phyloP scores from a whole-genome alignment of 2,329 filamentous ascomycete species.

The Penicillium brevicompactum region DNA sequence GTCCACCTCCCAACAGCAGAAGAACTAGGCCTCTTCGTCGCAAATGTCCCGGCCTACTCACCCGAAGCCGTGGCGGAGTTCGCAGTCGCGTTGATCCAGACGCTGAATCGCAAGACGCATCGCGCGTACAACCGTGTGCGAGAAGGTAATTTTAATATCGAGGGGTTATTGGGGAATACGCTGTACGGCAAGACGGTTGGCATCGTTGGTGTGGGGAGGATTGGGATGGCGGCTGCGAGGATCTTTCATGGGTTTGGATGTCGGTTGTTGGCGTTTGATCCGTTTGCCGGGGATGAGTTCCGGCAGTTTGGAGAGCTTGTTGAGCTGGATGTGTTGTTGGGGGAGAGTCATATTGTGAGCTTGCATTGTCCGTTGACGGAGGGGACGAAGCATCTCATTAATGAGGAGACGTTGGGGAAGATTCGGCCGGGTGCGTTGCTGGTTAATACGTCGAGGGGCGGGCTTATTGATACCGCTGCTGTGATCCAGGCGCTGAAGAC shows the following conservation, averaged over 20 bases:
- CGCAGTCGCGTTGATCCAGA: slow-evolving; percentile 67
- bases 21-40: slow-evolving; percentile 60
- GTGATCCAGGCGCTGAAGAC: slow-evolving; percentile 64
- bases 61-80: slow-evolving; percentile 72
- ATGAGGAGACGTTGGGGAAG: slow-evolving; percentile 52
- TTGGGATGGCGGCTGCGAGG: slow-evolving; percentile 63
- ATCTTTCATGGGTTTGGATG: slow-evolving; percentile 69
- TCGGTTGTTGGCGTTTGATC: slow-evolving; percentile 62
- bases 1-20: slow-evolving; percentile 62
- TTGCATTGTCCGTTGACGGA: slow-evolving; percentile 68
- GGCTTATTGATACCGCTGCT: slow-evolving; percentile 62
- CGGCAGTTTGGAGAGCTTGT: slow-evolving; percentile 53
- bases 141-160: slow-evolving; percentile 68
- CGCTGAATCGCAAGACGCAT: slow-evolving; percentile 68
- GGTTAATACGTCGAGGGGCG: slow-evolving; percentile 68
- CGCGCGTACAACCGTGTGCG: slow-evolving; percentile 69
- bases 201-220: slow-evolving; percentile 65
- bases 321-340: slow-evolving; percentile 58
- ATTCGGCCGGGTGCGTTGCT: slow-evolving; percentile 65
- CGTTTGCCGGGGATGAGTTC: slow-evolving; percentile 55
- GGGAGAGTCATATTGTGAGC: slow-evolving; percentile 62
- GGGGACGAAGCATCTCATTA: slow-evolving; percentile 63
- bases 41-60: slow-evolving; percentile 68
- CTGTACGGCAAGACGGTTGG: slow-evolving; percentile 68
- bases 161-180: slow-evolving; percentile 61